Base-by-base conservation (phyloP, 1,284 basidiomycete species). In the Xanthoconium separans region DNA sequence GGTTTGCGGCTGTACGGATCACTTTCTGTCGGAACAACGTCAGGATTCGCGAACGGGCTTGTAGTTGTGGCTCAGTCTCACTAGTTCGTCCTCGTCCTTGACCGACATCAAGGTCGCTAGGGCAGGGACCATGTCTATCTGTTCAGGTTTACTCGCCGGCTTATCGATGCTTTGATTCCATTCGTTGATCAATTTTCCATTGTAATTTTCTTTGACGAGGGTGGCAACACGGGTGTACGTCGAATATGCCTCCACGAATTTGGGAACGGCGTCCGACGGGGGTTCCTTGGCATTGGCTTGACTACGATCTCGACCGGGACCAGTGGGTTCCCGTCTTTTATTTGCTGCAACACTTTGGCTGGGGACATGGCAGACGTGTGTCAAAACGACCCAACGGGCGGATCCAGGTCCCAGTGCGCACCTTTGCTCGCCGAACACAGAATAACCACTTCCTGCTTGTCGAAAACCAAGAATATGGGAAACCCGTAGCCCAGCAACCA, bases 401-500 rank as follows among this genome's bases (percentile, higher is more conserved):
- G 20, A 52, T 37, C 44, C 34, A 47, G 34, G 44, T 22, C 13
- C 20, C 8, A 51, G 44, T 53, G 58, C 53, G 11, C 53, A 94
- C 93, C 91, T 82, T 98, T 98, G 31, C 88, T 89, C 4, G 88
- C 83, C 22, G 93, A 95, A 61, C 91, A 95, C 39, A 98, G 77
- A 53, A 98, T 90, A 30, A 77, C 81, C 31, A 97, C 74, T 64
- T 83, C 88, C 51, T 85, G 77, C 63, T 87, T 86, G 60, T 88
- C 81, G 62, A 98, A 89, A 33, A 96, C 73, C 54, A 95, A 83
- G 44, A 98, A 77, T 0, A 95, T 98, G 1, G 95, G 95, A 67
- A 98, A 98, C 71, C 98, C 95, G 71, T 94, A 98, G 20, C 95
- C 95, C 34, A 98, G 81, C 11, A 98, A 79, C 89, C 93, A 98